Evolutionary conservation across 352 stramenopile genomes (phyloP).

Genomic region (Phytopythium sindhum): DNA sequence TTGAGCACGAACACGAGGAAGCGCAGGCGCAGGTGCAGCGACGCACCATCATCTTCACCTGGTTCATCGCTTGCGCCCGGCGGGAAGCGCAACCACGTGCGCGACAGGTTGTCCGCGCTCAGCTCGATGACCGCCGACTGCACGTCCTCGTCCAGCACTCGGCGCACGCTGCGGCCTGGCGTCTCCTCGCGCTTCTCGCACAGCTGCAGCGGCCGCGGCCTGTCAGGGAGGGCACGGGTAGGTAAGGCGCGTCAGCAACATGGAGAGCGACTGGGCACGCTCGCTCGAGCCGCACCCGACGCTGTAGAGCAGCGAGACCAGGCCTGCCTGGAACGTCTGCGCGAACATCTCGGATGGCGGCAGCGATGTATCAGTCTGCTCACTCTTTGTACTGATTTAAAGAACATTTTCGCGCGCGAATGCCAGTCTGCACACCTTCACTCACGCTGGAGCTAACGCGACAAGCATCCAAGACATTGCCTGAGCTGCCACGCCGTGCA

Average conservation of each 20-base stretch:
- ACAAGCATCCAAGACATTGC: too few relatives aligned
- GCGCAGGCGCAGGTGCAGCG: constrained; percentile 46
- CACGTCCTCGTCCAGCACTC: constrained; percentile 53
- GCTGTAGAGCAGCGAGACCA: constrained; percentile 64
- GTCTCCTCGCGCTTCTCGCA: constrained; percentile 50
- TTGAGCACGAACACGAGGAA: constrained; percentile 49
- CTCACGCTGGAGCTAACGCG: background rate
- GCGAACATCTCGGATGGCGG: constrained; percentile 32
- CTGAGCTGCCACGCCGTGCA: background rate
- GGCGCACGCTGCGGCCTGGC: constrained; percentile 22
- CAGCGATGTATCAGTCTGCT: background rate
- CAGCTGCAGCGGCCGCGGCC: constrained; percentile 51
- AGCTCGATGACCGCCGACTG: constrained; percentile 62
- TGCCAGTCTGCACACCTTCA: background rate
- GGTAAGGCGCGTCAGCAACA: background rate
- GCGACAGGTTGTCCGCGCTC: constrained; percentile 21
- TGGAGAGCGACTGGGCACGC: background rate
- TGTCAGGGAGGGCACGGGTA: constrained; percentile 9
- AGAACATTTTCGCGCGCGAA: background rate
- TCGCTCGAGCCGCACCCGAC: constrained; percentile 31
- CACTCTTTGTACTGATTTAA: background rate
- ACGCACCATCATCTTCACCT: constrained; percentile 4
- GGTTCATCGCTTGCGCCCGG: constrained; percentile 4
- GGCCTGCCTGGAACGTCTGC: constrained; percentile 42
- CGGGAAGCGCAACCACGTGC: constrained; percentile 51